Evolutionary conservation across 176 grass and related monocot species (phyloP).

Genomic region (Tillandsia leiboldiana): DNA sequence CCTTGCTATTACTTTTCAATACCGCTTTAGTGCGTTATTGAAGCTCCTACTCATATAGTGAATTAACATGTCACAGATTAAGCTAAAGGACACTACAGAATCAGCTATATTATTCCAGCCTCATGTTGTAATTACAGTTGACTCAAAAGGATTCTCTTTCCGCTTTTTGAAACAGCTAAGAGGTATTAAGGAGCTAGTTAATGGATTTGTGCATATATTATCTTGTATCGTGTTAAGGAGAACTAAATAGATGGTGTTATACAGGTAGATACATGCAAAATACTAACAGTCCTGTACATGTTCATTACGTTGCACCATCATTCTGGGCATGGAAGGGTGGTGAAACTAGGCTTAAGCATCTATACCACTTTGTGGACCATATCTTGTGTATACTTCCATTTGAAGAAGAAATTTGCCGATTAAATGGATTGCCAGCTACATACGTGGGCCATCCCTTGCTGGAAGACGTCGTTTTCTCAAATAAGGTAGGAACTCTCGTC

Average conservation of each 20-base stretch:
- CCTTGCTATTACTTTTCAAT: slow-evolving; percentile 15
- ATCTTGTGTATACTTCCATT: slow-evolving; percentile 94
- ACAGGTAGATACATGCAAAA: slow-evolving; percentile 37
- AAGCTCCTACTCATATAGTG: slow-evolving; percentile 10
- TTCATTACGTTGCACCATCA: slow-evolving; percentile 93
- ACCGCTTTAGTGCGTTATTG: not conserved
- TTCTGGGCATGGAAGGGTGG: slow-evolving; percentile 98
- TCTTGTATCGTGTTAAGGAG: not conserved
- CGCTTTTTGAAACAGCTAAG: slow-evolving; percentile 63
- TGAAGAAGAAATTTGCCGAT: slow-evolving; percentile 73
- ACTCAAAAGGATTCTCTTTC: slow-evolving; percentile 94
- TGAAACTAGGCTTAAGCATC: slow-evolving; percentile 59
- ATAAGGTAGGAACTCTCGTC: slow-evolving; percentile 35
- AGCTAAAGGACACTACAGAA: slow-evolving; percentile 43
- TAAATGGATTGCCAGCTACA: slow-evolving; percentile 70
- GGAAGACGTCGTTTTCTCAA: slow-evolving; percentile 58
- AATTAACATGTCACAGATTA: slow-evolving; percentile 41
- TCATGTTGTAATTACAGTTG: slow-evolving; percentile 81
- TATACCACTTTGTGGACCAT: slow-evolving; percentile 68
- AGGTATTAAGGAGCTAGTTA: slow-evolving; percentile 30
- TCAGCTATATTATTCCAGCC: slow-evolving; percentile 56
- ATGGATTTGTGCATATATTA: not conserved
- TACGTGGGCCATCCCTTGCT: slow-evolving; percentile 90
- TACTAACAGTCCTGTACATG: slow-evolving; percentile 37
- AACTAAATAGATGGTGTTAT: slow-evolving; percentile 23